Base-by-base conservation (phyloP, 1,139 yeast species). In the Blastobotrys buckinghamii region DNA sequence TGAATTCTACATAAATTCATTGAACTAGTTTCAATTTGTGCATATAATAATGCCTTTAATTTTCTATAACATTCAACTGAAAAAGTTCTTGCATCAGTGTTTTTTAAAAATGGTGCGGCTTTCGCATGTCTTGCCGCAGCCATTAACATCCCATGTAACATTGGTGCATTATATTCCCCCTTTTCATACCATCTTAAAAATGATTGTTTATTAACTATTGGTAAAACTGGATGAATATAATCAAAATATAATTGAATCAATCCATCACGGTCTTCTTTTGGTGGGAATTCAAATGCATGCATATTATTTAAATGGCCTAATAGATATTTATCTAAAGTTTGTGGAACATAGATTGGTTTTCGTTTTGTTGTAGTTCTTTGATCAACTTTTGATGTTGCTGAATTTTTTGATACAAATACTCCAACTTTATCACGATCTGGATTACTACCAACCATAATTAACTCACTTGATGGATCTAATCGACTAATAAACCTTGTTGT, bases 211-310 rank as follows among this genome's bases (percentile, higher is more conserved):
- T 81, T 76, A 35, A 82, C 71, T 8, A 81, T 75, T 0, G 88
- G 88, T 70, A 78, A 75, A 42, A 78, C 61, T 1, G 82, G 82
- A 46, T 80, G 81, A 34, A 79, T 77, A 51, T 75, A 75, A 50
- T 74, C 76, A 55, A 82, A 82, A 61, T 73, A 82, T 33, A 75
- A 69, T 42, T 77, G 68, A 38, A 82, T 71, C 55, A 79, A 68
- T 56, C 73, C 78, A 52, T 72, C 70, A 40, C 81, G 73, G 27
- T 79, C 67, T 22, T 71, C 74, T 39, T 68, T 68, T 34, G 74
- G 72, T 1, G 87, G 87, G 38, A 82, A 62, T 32, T 74, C 69
- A 57, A 82, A 81, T 4, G 85, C 84, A 1, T 44, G 46, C 38
- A 56, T 36, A 15, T 53, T 44, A 32, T 52, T 53, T 39, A 57